Evolutionary conservation across 352 stramenopile genomes (phyloP), one percentile per base, ranked within the genome.

Genomic region (Globisporangium cystogenes): DNA sequence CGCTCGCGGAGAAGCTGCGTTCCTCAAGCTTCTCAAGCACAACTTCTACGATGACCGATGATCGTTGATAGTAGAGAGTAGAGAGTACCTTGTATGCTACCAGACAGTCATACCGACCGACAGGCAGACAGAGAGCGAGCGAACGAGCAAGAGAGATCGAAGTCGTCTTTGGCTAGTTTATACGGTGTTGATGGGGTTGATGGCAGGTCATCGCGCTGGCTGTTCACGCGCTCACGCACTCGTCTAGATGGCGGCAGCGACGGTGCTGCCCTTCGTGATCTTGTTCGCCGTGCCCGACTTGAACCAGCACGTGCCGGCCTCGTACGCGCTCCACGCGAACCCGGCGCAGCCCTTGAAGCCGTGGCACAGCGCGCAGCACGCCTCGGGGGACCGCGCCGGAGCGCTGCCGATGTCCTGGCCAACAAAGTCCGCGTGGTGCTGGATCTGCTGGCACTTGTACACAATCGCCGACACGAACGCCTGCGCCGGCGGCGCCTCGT

Each of bases 281-380:
- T 16, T 40, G 31, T 52, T 57, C 8, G 23, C 53, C 21, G 45
- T 44, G 21, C 47, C 59, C 2, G 50, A 60, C 62, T 74, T 74
- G 51, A 74, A 59, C 66, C 66, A 74, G 55, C 66, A 74, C 35
- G 62, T 74, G 56, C 66, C 66, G 1, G 53, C 23, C 31, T 71
- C 62, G 51, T 51, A 74, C 42, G 61, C 52, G 35, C 20, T 67
- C 66, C 66, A 74, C 29, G 62, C 60, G 48, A 69, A 74, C 18
- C 58, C 59, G 14, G 37, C 46, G 47, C 66, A 74, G 21, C 59
- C 63, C 8, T 59, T 41, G 29, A 48, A 60, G 39, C 53, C 39
- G 40, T 51, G 48, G 54, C 68, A 77, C 42, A 67, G 59, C 47
- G 53, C 53, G 55, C 68, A 77, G 44, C 68, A 77, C 8, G 44